Evolutionary conservation across 2,329 filamentous ascomycete species (phyloP).

Genomic region (Thielaviopsis euricoi): DNA sequence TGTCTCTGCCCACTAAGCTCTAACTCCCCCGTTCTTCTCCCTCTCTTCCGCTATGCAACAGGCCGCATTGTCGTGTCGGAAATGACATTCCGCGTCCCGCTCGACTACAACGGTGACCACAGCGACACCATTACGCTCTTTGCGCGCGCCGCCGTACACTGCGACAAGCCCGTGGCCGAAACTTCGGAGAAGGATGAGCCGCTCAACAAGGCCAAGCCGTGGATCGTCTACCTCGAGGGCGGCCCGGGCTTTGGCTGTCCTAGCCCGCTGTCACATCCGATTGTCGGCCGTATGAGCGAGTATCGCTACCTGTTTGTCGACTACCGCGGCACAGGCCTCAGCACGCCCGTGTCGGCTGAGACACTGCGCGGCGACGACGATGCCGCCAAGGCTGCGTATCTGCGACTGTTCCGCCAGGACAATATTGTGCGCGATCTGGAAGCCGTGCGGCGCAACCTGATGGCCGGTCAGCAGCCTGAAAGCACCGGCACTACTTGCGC

Average conservation of each 20-base stretch:
- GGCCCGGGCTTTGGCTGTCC: slow-evolving; percentile 68
- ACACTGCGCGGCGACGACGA: slow-evolving; percentile 45
- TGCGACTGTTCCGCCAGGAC: slow-evolving; percentile 76
- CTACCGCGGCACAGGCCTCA: slow-evolving; percentile 77
- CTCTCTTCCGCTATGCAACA: no score
- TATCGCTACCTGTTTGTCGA: slow-evolving; percentile 82
- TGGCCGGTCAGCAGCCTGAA: slow-evolving; percentile 21
- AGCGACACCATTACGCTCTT: slow-evolving; percentile 56
- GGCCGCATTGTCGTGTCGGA: slow-evolving; percentile 64
- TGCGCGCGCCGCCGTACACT: slow-evolving; percentile 53
- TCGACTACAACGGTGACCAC: slow-evolving; percentile 51
- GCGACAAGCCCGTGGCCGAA: slow-evolving; percentile 43
- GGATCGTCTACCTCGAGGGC: slow-evolving; percentile 64
- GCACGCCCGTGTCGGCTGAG: slow-evolving; percentile 58
- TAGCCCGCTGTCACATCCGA: slow-evolving; percentile 54
- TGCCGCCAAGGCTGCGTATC: slow-evolving; percentile 57
- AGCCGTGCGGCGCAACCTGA: slow-evolving; percentile 63
- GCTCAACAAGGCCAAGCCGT: slow-evolving; percentile 30
- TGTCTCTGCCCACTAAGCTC: neutral
- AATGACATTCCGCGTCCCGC: slow-evolving; percentile 72
- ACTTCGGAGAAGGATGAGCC: slow-evolving; percentile 21
- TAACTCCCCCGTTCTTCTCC: no score
- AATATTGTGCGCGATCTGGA: slow-evolving; percentile 82
- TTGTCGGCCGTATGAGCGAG: slow-evolving; percentile 58
- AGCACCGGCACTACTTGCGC: slow-evolving; percentile 11